phyloP scores from a whole-genome alignment of 1,139 yeast species.

The Pichia sp. region DNA sequence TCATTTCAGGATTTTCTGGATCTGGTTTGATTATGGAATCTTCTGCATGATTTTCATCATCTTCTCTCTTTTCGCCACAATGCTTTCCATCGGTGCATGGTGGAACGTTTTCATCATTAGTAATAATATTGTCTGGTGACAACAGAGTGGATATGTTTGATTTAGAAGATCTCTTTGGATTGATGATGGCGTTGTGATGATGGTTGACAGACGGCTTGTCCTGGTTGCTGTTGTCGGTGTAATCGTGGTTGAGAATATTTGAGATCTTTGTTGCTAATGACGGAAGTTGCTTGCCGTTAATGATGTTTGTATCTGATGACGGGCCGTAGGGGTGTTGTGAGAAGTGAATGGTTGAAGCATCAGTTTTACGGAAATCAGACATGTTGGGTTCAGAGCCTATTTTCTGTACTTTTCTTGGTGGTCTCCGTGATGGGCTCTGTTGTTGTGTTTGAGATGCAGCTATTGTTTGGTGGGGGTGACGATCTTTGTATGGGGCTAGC shows the following conservation, averaged over 20 bases:
- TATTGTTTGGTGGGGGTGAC: no score
- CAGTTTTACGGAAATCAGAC: no score
- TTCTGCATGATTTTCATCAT: background rate
- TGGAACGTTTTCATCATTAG: no score
- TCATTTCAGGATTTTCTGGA: background rate
- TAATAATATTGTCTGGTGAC: no score
- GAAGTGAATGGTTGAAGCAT: background rate
- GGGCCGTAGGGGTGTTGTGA: no score
- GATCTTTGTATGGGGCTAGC: no score
- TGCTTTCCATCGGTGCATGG: no score
- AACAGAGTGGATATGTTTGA: slow-evolving; percentile 2
- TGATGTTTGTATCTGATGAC: background rate
- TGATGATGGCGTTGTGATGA: background rate
- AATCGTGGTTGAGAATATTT: slow-evolving; percentile 2
- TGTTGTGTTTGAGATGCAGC: no score
- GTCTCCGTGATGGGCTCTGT: no score
- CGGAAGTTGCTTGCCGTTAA: background rate
- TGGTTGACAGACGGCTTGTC: background rate
- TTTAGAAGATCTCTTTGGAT: background rate
- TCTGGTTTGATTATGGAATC: background rate
- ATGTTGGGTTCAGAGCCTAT: no score
- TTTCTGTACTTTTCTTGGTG: no score
- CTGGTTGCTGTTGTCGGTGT: background rate
- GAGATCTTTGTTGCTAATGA: slow-evolving; percentile 4
- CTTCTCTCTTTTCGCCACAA: background rate